Percentiles rank a stretch among this genome's conserved stretches.
These are phyloP conservation scores for Talinum fruticosum DNA, from an alignment of 148 eudicot genomes.

Conservation along the genomic window DNA sequence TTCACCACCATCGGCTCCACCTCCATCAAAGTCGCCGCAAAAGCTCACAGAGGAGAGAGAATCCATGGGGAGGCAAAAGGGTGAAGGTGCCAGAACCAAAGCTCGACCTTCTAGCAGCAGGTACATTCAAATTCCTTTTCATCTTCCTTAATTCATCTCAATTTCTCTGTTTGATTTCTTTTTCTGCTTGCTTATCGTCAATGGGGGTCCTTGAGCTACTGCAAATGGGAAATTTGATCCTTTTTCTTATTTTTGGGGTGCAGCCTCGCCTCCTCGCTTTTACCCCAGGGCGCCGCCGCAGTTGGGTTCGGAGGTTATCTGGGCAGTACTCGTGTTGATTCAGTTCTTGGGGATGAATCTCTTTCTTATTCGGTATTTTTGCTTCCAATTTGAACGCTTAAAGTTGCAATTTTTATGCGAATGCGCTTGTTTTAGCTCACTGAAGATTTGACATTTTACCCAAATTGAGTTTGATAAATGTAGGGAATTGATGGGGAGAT, in stretches of 20 bases:
- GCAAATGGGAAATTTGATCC: neutral
- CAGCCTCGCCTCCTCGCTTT: conserved; percentile 83
- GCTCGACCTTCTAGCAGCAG: conserved; percentile 96
- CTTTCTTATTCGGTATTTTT: conserved; percentile 45
- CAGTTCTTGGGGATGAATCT: conserved; percentile 49
- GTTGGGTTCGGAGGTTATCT: conserved; percentile 93
- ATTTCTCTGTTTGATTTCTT: neutral
- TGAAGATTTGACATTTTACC: conserved; percentile 10
- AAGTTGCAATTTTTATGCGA: neutral
- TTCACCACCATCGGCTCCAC: neutral
- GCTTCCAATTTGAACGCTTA: neutral
- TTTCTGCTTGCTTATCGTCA: conserved; percentile 2
- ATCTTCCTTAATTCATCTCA: neutral
- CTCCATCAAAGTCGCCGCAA: neutral
- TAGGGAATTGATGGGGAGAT: conserved; percentile 88
- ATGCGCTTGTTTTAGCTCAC: neutral
- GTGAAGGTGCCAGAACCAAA: conserved; percentile 81
- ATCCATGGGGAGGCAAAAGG: conserved; percentile 81
- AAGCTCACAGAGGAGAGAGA: neutral
- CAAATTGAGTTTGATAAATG: conserved; percentile 19
- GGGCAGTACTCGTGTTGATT: conserved; percentile 71
- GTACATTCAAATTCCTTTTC: conserved; percentile 22
- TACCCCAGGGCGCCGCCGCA: conserved; percentile 59
- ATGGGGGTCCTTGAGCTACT: neutral
- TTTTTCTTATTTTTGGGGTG: neutral